Evolutionary conservation across 805 yeast genomes (phyloP).

Genomic region (Yueomyces sinensis): DNA sequence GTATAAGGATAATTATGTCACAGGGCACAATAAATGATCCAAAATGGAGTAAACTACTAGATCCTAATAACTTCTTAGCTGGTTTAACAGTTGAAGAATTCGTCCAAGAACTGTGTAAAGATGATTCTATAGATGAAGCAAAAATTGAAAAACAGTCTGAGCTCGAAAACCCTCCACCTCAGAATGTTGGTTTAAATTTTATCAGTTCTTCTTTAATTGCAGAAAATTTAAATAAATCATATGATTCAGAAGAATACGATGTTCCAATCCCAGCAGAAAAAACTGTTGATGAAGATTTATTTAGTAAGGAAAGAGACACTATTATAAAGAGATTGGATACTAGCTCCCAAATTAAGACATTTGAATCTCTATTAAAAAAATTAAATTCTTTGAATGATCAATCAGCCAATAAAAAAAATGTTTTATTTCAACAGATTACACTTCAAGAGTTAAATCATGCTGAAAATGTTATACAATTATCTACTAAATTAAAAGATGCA

Average conservation of each 20-base stretch:
- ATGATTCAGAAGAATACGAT: too few species aligned
- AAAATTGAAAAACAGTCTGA: too few species aligned
- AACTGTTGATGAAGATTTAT: too few species aligned
- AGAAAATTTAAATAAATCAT: too few species aligned
- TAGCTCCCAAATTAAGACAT: slow-evolving; percentile 86
- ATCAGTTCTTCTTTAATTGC: neutral
- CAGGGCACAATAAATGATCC: too few species aligned
- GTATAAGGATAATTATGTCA: too few species aligned
- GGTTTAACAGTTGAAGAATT: slow-evolving; percentile 68
- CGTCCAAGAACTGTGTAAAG: slow-evolving; percentile 64
- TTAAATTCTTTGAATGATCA: slow-evolving; percentile 48
- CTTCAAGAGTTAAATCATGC: slow-evolving; percentile 55
- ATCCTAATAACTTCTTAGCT: slow-evolving; percentile 48
- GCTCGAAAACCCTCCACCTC: too few species aligned
- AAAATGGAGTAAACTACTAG: slow-evolving; percentile 41
- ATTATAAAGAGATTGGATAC: slow-evolving; percentile 49
- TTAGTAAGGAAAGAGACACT: neutral
- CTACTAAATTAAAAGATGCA: slow-evolving; percentile 11
- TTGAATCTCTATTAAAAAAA: slow-evolving; percentile 73
- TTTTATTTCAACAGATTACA: slow-evolving; percentile 44
- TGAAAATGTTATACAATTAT: slow-evolving; percentile 39
- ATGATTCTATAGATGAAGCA: slow-evolving; percentile 30
- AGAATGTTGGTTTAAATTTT: too few species aligned
- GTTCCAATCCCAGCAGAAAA: too few species aligned
- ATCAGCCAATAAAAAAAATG: slow-evolving; percentile 35